These are phyloP conservation scores for Phytophthora pisi DNA, from an alignment of 352 stramenopile genomes.

Conservation along the genomic window DNA sequence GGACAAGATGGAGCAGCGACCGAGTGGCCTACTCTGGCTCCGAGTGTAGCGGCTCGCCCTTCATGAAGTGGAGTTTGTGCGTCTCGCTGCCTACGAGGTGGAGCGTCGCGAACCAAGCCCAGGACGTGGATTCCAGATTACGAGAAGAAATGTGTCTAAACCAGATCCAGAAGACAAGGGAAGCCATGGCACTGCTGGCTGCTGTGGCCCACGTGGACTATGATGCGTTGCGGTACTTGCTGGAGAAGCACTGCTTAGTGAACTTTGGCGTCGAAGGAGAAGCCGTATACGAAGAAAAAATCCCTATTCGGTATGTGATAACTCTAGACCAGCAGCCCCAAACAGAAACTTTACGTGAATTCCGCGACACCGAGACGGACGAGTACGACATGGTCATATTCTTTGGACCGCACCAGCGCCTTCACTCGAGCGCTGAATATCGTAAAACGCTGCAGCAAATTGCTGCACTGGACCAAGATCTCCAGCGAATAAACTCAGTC, in stretches of 20 bases:
- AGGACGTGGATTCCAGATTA: too few species aligned
- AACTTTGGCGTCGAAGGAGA: background rate
- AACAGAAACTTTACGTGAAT: background rate
- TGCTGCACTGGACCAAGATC: background rate
- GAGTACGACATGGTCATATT: background rate
- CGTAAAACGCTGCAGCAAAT: background rate
- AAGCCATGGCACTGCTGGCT: background rate
- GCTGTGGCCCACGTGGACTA: background rate
- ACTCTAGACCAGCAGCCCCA: background rate
- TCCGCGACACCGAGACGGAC: background rate
- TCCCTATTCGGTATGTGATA: background rate
- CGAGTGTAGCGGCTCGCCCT: too few species aligned
- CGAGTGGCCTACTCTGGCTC: too few species aligned
- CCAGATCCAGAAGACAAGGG: too few species aligned
- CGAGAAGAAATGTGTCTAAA: too few species aligned
- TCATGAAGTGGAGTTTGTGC: too few species aligned
- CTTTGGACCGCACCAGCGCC: background rate
- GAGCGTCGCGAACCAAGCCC: too few species aligned
- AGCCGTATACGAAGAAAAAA: background rate
- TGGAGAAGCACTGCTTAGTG: background rate
- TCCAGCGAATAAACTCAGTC: background rate
- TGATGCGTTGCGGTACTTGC: background rate
- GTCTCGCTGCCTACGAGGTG: too few species aligned
- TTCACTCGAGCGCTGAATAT: background rate
- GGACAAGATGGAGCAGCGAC: too few species aligned